These are phyloP conservation scores for Trichoderma erinaceum DNA, from an alignment of 495 filamentous ascomycete genomes.

Conservation along the genomic window DNA sequence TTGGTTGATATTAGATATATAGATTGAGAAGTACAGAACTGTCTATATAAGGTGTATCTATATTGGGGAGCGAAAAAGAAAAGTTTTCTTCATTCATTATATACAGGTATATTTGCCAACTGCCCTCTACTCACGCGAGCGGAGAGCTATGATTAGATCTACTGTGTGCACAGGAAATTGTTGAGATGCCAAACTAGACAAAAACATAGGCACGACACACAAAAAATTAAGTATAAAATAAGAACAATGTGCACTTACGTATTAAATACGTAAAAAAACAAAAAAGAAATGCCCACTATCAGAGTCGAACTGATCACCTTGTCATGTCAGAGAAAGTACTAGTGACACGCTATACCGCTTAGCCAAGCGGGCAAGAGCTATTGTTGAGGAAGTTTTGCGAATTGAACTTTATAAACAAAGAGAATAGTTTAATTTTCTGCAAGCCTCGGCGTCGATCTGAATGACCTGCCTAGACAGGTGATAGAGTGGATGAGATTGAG, in stretches of 20 bases:
- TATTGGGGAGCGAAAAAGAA: too few species aligned
- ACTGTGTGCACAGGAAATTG: not conserved
- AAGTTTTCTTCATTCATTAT: too few species aligned
- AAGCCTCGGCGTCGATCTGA: too few species aligned
- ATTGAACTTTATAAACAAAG: not conserved
- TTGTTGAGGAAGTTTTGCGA: not conserved
- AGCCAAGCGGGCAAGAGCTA: conserved; percentile 5
- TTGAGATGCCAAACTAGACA: not conserved
- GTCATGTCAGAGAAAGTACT: not conserved
- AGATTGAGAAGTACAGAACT: too few species aligned
- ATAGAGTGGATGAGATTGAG: too few species aligned
- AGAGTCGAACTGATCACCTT: conserved; percentile 14
- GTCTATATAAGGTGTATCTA: too few species aligned
- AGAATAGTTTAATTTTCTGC: too few species aligned
- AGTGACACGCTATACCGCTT: conserved; percentile 14
- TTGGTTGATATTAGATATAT: too few species aligned
- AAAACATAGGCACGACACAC: not conserved
- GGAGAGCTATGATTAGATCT: too few species aligned
- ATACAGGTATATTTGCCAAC: too few species aligned
- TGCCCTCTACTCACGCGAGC: too few species aligned
- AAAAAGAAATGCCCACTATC: conserved; percentile 13
- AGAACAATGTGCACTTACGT: not conserved
- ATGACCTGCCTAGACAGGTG: too few species aligned
- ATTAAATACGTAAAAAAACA: not conserved
- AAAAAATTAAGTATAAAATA: not conserved